Conservation (phyloP, 306 rosid genomes). For the Arachis hypogaea region DNA sequence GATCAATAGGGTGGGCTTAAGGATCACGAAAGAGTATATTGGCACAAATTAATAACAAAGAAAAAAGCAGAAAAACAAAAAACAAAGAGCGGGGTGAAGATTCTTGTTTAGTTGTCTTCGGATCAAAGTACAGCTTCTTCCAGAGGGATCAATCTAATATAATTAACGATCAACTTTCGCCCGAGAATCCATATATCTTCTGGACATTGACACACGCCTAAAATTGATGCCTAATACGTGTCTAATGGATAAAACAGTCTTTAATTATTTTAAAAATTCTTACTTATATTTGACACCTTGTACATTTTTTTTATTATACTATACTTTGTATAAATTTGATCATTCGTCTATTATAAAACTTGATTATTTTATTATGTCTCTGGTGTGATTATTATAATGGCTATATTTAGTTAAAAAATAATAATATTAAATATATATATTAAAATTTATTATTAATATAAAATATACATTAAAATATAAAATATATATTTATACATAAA, state of each 20-base stretch:
- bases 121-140: constrained; percentile 50
- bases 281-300: no score
- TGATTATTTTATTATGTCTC: no score
- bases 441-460: no score
- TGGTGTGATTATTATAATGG: no score
- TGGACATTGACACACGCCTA: constrained; percentile 27
- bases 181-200: constrained; percentile 43
- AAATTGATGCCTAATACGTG: constrained; percentile 49
- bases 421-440: no score
- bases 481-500: no score
- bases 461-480: no score
- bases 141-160: constrained; percentile 45
- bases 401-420: no score
- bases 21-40: constrained; percentile 21
- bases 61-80: neutral
- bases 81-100: constrained; percentile 20
- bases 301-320: no score
- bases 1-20: neutral
- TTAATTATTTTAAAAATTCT: neutral
- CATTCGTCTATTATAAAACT: no score
- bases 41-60: constrained; percentile 26
- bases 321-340: no score
- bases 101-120: constrained; percentile 47
- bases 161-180: constrained; percentile 31
- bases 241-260: constrained; percentile 25